Evolutionary conservation across 768 basidiomycete species (phyloP), one percentile per base, ranked within the genome.

Genomic region (Gloeopeniophorella convolvens): DNA sequence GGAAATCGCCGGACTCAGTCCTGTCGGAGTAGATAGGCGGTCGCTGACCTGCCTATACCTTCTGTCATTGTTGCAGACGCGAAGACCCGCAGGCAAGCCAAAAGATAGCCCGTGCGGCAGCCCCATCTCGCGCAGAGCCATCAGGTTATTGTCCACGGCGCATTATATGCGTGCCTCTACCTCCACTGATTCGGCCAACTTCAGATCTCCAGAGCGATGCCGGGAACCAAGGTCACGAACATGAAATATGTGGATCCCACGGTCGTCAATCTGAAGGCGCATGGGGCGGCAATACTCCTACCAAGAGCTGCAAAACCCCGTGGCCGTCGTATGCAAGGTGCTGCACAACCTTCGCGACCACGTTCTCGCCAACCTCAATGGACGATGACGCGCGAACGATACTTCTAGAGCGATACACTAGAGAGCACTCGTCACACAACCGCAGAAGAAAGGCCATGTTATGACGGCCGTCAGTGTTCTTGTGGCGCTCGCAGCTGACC

Each of bases 181-280:
- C 16, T 40, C 27, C 18, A 30, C 23, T 13, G 43, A 36, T 27
- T 55, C 39, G n/a, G 45, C 33, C 16, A 45, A 40, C 59, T 58
- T 59, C 56, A 48, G 12, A 20, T 43, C 26, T 60, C 59, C 48
- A 59, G 36, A 13, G 58, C 52, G n/a, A 13, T 32, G 32, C 59
- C 58, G 8, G 58, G 49, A 13, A 60, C 23, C n/a, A 47, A 13
- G 23, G 48, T 45, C 44, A 49, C 48, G 45, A 60, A 59, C n/a
- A n/a, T n/a, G 48, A 55, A 45, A 42, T 42, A 54, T 15, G 56
- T 15, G 2, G 28, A 39, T 5, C 42, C 31, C 16, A n/a, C n/a
- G n/a, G 20, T 41, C 18, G 54, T 21, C 16, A 50, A 18, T n/a
- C 50, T 48, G 15, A 45, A 16, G n/a, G 28, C 26, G 47, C 26